Conservation (phyloP, 2,329 filamentous ascomycete genomes). For the Verticillium nubilum region DNA sequence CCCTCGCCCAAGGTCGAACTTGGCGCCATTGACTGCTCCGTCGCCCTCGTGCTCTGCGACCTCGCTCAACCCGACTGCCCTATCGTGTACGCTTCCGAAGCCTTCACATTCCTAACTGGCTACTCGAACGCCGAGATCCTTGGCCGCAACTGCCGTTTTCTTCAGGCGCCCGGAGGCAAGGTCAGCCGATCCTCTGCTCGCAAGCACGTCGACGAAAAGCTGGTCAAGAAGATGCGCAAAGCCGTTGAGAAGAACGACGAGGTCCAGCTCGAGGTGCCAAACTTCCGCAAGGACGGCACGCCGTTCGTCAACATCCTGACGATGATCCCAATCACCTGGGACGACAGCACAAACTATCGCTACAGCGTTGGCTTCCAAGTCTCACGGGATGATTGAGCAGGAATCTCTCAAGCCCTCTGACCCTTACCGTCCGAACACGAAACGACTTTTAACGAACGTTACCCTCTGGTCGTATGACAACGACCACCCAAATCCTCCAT, state of each 20-base stretch:
- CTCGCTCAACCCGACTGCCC: slow-evolving; percentile 67
- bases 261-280: slow-evolving; percentile 55
- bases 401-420: slow-evolving; percentile 1
- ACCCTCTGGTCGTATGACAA: neutral
- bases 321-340: slow-evolving; percentile 75
- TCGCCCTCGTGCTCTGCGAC: slow-evolving; percentile 78
- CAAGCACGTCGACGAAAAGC: slow-evolving; percentile 61
- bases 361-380: slow-evolving; percentile 81
- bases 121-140: slow-evolving; percentile 70
- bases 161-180: slow-evolving; percentile 69
- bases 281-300: slow-evolving; percentile 77
- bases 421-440: slow-evolving; percentile 17
- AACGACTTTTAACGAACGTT: slow-evolving; percentile 12
- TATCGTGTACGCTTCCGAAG: slow-evolving; percentile 79
- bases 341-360: slow-evolving; percentile 57
- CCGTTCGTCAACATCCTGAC: slow-evolving; percentile 77
- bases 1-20: slow-evolving; percentile 73
- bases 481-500: neutral
- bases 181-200: slow-evolving; percentile 54
- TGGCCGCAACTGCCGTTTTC: slow-evolving; percentile 77
- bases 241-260: slow-evolving; percentile 40
- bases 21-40: slow-evolving; percentile 77
- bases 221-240: slow-evolving; percentile 48
- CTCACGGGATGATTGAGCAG: slow-evolving; percentile 42
- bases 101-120: slow-evolving; percentile 73